Base-by-base conservation (phyloP, 805 yeast species). In the Scheffersomyces amazonensis region DNA sequence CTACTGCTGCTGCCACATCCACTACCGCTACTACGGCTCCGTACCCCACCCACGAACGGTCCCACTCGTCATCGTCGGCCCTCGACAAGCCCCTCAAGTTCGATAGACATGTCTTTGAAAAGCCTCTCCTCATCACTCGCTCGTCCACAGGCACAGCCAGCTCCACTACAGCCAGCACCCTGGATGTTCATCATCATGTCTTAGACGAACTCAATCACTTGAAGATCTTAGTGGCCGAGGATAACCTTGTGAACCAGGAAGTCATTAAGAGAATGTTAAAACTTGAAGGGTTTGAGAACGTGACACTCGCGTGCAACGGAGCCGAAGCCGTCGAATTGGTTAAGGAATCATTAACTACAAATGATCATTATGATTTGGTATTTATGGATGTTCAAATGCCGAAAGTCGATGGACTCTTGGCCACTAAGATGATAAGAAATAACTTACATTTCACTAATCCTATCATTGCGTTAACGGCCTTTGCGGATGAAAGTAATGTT, bases 371-470 rank as follows among this genome's bases (percentile, higher is more conserved):
- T 56, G 91, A 87, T 56, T 62, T 91, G 37, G 78, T 93, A 2
- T 87, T 91, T 55, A 91, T 91, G 99, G 99, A 91, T 60, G 95
- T 91, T 36, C 97, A 91, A 62, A 91, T 90, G 98, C 98, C 98
- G 4, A 82, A 79, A 51, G 72, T 89, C 48, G 97, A 91, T 57
- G 99, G 99, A 2, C 64, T 90, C 21, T 69, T 80, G 18, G 96
- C 97, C 0, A 89, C 98, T 0, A 78, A 69, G 43, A 70, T 75
- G 52, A 83, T 91, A 24, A 70, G 96, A 32, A 62, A 69, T 13
- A 81, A 83, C 31, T 58, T 85, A 42, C 65, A 73, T 4, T 86
- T 76, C 53, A 55, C 56, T 1, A 75, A 76, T 5, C 97, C 97
- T 0, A 89, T 93, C 41, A 93, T 91, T 27, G 98, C 97, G 0